Evolutionary conservation across 179 eudicot species (phyloP).

Genomic region (Camellia oleifera): DNA sequence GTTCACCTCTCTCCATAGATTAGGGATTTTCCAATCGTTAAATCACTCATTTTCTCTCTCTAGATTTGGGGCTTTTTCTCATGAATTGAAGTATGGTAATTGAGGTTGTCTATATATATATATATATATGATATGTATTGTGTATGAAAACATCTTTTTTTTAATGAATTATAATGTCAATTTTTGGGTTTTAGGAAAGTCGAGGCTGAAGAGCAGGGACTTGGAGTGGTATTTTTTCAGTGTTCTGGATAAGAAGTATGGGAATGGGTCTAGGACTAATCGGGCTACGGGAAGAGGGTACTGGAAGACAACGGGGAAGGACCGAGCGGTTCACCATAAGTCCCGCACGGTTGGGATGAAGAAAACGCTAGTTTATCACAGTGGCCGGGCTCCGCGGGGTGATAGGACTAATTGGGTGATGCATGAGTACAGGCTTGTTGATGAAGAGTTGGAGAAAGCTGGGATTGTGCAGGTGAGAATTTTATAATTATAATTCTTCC

Average conservation of each 20-base stretch:
- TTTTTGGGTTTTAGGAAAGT: constrained; percentile 35
- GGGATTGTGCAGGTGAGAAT: constrained; percentile 59
- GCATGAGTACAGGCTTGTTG: constrained; percentile 81
- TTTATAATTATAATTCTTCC: neutral
- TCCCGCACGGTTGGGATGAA: constrained; percentile 69
- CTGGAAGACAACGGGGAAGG: constrained; percentile 97
- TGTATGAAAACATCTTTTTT: neutral
- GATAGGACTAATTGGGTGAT: constrained; percentile 85
- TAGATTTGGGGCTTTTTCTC: neutral
- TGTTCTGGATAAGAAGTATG: constrained; percentile 68
- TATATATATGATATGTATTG: too few relatives aligned
- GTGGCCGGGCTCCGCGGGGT: constrained; percentile 85
- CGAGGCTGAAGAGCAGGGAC: constrained; percentile 75
- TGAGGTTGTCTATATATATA: too few relatives aligned
- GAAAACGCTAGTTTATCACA: constrained; percentile 79
- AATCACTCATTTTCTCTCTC: neutral
- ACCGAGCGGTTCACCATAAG: constrained; percentile 62
- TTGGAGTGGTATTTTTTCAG: constrained; percentile 88
- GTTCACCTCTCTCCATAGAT: neutral
- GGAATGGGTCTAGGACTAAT: constrained; percentile 73
- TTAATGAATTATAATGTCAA: neutral
- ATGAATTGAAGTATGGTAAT: too few relatives aligned
- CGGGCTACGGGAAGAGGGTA: constrained; percentile 81
- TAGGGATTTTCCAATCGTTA: neutral
- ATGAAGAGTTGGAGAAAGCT: constrained; percentile 51